Evolutionary conservation across 345 rosid genomes (phyloP), one percentile per base, ranked within the genome.

Genomic region (Firmiana major): DNA sequence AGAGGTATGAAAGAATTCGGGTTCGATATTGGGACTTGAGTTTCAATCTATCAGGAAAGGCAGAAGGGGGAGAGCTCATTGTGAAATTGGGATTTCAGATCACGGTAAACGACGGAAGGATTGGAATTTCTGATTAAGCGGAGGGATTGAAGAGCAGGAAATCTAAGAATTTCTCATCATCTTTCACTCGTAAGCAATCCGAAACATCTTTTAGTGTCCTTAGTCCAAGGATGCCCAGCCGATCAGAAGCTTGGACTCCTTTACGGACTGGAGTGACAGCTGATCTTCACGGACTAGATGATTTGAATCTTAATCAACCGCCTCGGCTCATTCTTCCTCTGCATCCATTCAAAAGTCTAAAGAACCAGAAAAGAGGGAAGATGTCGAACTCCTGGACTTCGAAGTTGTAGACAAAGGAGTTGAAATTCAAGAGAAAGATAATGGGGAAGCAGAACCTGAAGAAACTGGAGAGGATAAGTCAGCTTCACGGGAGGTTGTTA

Each of bases 81-180:
- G 79, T 92, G 48, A 93, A 90, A 58, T 75, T 93, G 80, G 97
- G 99, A 76, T 90, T 95, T 83, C 99, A 93, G 85, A 90, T 93
- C 28, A 90, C 93, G 97, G 99, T 93, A 77, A 93, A 88, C 79
- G 99, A 92, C 3, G 97, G 97, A 59, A 98, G 97, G 75, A 86
- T 87, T 74, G 97, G 92, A 17, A 93, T 93, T 74, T 93, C 92
- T 51, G 77, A 89, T 77, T 91, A 88, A 73, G 90, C 82, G 4
- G 89, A 84, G 45, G 88, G 87, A 76, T 77, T 81, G 5, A 91
- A 93, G 76, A 84, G 85, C 0, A 82, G 53, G 43, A 86, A 86
- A 75, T 43, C 85, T 0, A 89, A 76, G 79, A 81, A 63, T 75
- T 81, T 88, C 6, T 57, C 92, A 0, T 79, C 88, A 70, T 87